Evolutionary conservation across 2,329 filamentous ascomycete species (phyloP), one percentile per base, ranked within the genome.

Genomic region (Paramyrothecium roridum): DNA sequence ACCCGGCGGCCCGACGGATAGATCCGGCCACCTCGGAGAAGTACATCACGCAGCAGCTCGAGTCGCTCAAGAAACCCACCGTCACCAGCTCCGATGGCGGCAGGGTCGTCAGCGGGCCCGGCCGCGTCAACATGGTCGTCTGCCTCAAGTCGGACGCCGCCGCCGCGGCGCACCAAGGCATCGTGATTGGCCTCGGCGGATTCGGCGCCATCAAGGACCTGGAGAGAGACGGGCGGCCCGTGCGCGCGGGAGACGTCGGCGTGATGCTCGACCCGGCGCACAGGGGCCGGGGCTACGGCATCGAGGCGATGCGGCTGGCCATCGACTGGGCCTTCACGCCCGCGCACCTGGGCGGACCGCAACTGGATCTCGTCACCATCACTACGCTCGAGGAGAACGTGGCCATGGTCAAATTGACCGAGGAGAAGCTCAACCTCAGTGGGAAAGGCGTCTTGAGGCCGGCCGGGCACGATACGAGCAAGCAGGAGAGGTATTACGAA

Each of bases 201-300:
- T 69, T 60, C 50, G 67, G 67, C 13, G 59, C 60, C 21, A 67
- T 69, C 55, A 62, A 69, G 50, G 57, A 62, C 50, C 57, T 51
- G 54, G 54, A 59, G 37, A 57, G 59, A 19, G 58, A 54, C 8
- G 64, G 57, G 8, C 19, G 10, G 3, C 51, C 53, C 40, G 17
- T 65, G 17, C 56, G 64, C 11, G 61, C 63, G 3, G 67, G 65
- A 6, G 66, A 68, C 26, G 65, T 61, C 4, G 67, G 66, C 51
- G 65, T 60, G 48, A 58, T 70, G 55, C 16, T 69, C n/a, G 64
- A 61, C 47, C 50, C 59, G 16, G 57, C 48, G 50, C 60, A 63
- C 49, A 62, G 62, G 40, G 59, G 62, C 8, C 57, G 50, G 40
- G 66, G 66, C 16, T 64, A 64, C 54, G 64, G 63, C 19, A 53